A percentile compares a stretch with the other conserved stretches of the same genome.
Evolutionary conservation across 148 eudicot species (phyloP).

Genomic region (Cornus suecica): DNA sequence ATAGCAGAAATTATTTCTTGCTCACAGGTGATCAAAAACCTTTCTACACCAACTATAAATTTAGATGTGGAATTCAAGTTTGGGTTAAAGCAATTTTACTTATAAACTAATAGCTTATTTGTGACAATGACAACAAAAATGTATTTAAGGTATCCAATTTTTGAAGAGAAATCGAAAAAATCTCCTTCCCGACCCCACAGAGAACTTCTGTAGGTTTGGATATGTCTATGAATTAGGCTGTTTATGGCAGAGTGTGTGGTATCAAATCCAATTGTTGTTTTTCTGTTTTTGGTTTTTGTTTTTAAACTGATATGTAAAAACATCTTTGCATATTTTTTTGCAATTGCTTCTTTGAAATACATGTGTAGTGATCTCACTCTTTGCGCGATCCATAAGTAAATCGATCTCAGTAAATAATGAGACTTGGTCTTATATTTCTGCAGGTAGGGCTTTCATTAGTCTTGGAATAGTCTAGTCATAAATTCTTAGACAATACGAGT

Average conservation of each 20-base stretch:
- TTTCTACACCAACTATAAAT: no score
- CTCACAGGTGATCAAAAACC: no score
- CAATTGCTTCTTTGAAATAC: neutral
- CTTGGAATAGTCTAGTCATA: neutral
- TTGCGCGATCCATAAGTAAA: neutral
- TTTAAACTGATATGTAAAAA: neutral
- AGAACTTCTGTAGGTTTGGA: no score
- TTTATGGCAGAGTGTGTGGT: no score
- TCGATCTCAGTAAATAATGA: neutral
- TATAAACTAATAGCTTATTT: neutral
- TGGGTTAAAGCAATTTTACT: neutral
- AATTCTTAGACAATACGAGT: neutral
- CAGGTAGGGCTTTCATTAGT: neutral
- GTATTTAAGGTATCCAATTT: neutral
- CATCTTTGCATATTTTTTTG: constrained; percentile 1
- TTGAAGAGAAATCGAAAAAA: constrained; percentile 1
- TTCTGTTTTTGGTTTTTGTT: no score
- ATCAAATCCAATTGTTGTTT: no score
- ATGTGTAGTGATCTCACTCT: neutral
- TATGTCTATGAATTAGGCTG: no score
- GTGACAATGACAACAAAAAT: neutral
- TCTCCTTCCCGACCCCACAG: neutral
- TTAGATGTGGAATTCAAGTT: no score
- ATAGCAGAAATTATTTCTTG: no score
- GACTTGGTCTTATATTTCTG: neutral